phyloP scores from a whole-genome alignment of 2,329 filamentous ascomycete species.

The Fusarium torreyae region DNA sequence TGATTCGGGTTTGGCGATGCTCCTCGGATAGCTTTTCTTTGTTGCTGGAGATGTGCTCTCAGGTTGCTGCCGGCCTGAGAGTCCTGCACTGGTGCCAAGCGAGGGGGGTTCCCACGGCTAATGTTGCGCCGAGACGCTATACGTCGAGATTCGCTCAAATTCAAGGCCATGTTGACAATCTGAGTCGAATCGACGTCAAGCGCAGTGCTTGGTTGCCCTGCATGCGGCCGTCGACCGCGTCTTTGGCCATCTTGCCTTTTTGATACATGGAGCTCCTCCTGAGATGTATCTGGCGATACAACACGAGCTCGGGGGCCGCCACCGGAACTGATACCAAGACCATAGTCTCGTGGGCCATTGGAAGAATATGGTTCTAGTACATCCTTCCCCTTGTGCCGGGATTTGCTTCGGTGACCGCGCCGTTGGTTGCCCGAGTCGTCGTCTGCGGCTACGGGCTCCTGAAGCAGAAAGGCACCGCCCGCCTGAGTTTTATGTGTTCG shows the following conservation, averaged over 20 bases:
- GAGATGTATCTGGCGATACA: constrained; percentile 49
- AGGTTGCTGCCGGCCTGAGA: constrained; percentile 71
- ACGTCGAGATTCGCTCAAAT: constrained; percentile 84
- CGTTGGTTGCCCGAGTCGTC: constrained; percentile 53
- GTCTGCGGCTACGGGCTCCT: constrained; percentile 58
- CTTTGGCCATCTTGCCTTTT: constrained; percentile 41
- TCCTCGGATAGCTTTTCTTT: constrained; percentile 73
- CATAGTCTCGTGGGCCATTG: constrained; percentile 35
- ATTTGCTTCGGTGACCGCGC: constrained; percentile 45
- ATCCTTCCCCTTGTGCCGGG: constrained; percentile 44
- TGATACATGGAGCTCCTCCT: constrained; percentile 45
- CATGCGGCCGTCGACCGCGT: constrained; percentile 33
- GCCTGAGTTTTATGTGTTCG: constrained; percentile 61
- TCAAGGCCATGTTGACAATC: constrained; percentile 93
- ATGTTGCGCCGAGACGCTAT: constrained; percentile 72
- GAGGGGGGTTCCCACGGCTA: constrained; percentile 66
- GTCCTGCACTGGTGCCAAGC: constrained; percentile 67
- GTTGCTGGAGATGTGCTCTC: constrained; percentile 79
- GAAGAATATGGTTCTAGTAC: constrained; percentile 31
- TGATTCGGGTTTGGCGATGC: constrained; percentile 71
- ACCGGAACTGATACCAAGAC: constrained; percentile 40
- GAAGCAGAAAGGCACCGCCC: constrained; percentile 67
- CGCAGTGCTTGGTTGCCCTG: constrained; percentile 44
- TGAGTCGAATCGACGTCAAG: constrained; percentile 85
- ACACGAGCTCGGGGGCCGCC: constrained; percentile 40